Conservation (phyloP, 768 basidiomycete species). For the Ramaria rubella region DNA sequence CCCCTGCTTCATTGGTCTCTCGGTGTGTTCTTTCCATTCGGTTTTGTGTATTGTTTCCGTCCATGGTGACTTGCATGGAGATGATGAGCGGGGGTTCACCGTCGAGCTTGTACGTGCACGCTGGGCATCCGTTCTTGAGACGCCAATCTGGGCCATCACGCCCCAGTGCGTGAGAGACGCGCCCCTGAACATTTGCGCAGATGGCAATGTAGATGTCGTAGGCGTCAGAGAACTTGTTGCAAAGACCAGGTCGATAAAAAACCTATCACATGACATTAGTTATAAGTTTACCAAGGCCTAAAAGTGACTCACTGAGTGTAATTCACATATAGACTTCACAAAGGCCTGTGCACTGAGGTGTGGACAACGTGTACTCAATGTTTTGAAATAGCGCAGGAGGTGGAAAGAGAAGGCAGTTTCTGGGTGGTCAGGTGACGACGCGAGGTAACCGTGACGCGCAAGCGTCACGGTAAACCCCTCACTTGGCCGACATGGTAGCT, state of each 20-base stretch:
- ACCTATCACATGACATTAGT: slow-evolving; percentile 16
- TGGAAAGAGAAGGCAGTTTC: slow-evolving; percentile 16
- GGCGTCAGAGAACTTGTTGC: slow-evolving; percentile 23
- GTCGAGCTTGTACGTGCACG: slow-evolving; percentile 32
- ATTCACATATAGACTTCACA: slow-evolving; percentile 22
- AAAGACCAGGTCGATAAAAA: slow-evolving; percentile 19
- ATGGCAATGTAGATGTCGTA: slow-evolving; percentile 33
- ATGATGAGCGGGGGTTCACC: slow-evolving; percentile 25
- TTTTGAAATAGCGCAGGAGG: slow-evolving; percentile 9
- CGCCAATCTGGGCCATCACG: slow-evolving; percentile 28
- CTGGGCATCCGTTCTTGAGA: slow-evolving; percentile 28
- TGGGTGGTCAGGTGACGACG: slow-evolving; percentile 15
- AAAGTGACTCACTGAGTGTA: slow-evolving; percentile 17
- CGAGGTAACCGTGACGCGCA: slow-evolving; percentile 19
- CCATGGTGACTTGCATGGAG: slow-evolving; percentile 21
- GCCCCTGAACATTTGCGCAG: slow-evolving; percentile 14
- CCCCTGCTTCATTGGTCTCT: slow-evolving; percentile 16
- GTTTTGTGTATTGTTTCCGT: slow-evolving; percentile 31
- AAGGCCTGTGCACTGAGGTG: slow-evolving; percentile 23
- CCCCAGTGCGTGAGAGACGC: slow-evolving; percentile 21
- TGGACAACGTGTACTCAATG: background rate
- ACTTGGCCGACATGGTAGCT: background rate
- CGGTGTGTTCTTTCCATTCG: slow-evolving; percentile 19
- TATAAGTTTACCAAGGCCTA: background rate
- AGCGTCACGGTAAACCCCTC: slow-evolving; percentile 15